Percentiles rank a stretch among this genome's conserved stretches.
phyloP scores from a whole-genome alignment of 495 filamentous ascomycete genomes.

The Penicillium bovifimosum region DNA sequence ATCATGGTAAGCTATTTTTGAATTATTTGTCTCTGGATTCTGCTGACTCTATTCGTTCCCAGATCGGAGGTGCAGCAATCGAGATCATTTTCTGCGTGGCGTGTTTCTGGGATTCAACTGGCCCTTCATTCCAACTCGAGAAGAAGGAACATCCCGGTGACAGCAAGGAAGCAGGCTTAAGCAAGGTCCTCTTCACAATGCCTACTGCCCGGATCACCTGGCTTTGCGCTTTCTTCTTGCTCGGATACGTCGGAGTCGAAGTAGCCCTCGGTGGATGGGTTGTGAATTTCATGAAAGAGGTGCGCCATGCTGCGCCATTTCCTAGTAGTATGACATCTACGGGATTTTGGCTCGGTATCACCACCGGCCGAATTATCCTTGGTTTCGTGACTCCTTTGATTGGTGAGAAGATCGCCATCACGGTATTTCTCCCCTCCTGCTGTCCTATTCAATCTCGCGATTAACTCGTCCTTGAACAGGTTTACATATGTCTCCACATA shows the following conservation, averaged over 20 bases:
- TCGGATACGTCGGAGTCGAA: conserved; percentile 75
- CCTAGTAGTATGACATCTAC: conserved; percentile 53
- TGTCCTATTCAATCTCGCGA: background rate
- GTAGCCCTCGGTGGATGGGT: conserved; percentile 71
- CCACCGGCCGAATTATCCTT: conserved; percentile 49
- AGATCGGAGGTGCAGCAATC: conserved; percentile 54
- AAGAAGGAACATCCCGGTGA: conserved; percentile 23
- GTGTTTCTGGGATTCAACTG: conserved; percentile 64
- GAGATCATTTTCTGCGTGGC: conserved; percentile 48
- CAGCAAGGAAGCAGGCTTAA: conserved; percentile 38
- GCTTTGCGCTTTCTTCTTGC: conserved; percentile 65
- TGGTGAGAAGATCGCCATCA: conserved; percentile 51
- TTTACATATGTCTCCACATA: conserved; percentile 44
- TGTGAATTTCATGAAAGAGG: conserved; percentile 55
- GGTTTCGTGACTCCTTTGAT: conserved; percentile 56
- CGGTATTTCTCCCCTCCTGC: conserved; percentile 21
- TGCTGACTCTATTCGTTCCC: no score
- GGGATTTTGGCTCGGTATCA: conserved; percentile 60
- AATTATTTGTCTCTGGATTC: no score
- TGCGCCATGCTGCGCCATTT: conserved; percentile 47
- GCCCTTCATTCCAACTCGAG: conserved; percentile 49
- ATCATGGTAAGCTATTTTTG: conserved; percentile 47
- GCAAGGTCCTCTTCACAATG: conserved; percentile 46
- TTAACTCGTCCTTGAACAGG: conserved; percentile 8
- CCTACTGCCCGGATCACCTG: conserved; percentile 53